Base-by-base conservation (phyloP, 495 filamentous ascomycete genomes). In the Filosporella fistucella region DNA sequence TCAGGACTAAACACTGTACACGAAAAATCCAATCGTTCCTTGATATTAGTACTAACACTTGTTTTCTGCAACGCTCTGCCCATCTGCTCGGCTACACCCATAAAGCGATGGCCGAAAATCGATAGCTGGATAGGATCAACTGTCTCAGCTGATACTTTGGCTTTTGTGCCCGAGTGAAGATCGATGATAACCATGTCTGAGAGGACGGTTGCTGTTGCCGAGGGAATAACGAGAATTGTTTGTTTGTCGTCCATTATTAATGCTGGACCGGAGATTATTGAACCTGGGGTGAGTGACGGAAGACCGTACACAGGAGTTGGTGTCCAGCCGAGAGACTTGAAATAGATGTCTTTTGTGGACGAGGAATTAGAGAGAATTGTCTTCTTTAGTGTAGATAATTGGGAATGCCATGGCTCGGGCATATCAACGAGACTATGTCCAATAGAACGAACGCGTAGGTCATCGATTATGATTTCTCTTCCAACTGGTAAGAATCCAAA, bases 401-500 rank as follows among this genome's bases (percentile, higher is more conserved):
- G 8, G 8, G 8, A 8, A 30, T 8, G n/a, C n/a, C 8, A 30
- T n/a, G n/a, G n/a, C n/a, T n/a, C n/a, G n/a, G n/a, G n/a, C n/a
- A n/a, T n/a, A n/a, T n/a, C n/a, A n/a, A n/a, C n/a, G n/a, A n/a
- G n/a, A n/a, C n/a, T n/a, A n/a, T n/a, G n/a, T n/a, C 67, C 68
- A 25, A 73, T 69, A 0, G 63, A 65, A 1, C 74, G 67, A 10
- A 77, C 73, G 35, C 75, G 71, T 21, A 78, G 64, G 35, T 77
- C 73, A 39, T 78, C 74, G 2, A 78, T 70, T 1, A 78, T 54
- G 25, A 78, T 70, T 0, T 66, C 55, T 13, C 71, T 62, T 4
- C 70, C 70, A 6, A 69, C 70, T 43, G 69, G 68, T 4, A 47
- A 32, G 61, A 77, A 77, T 20, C 68, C 68, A 43, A 78, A 78